Evolutionary conservation across 345 rosid genomes (phyloP), one percentile per base, ranked within the genome.

Genomic region (Laguncularia racemosa): DNA sequence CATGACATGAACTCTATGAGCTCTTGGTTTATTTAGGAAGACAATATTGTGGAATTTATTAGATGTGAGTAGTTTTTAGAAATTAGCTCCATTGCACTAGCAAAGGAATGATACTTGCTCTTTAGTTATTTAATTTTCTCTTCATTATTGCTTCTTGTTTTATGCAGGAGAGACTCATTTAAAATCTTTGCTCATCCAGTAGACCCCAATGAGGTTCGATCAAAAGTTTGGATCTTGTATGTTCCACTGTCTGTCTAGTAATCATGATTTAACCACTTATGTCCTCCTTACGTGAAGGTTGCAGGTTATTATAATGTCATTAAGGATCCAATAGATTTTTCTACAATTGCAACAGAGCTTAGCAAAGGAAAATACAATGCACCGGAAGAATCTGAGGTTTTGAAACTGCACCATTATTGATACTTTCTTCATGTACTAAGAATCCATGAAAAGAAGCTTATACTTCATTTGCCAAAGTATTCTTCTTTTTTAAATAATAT

Each of bases 261-360:
- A 45, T 58, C 48, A 26, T 53, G 52, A 19, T 21, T 57, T n/a
- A 50, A 46, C 46, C 26, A 55, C 51, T 45, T 58, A 43, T 23
- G 16, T 48, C 45, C 66, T 57, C 54, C 64, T 49, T 23, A 23
- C 1, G 5, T 23, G 16, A 61, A 75, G 79, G 75, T 75, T 6
- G 56, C 52, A 57, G 59, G 44, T 51, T 71, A 71, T 47, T 55
- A 57, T 56, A 62, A 63, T 17, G 53, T 67, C 58, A 64, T 75
- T 48, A 55, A 67, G 44, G 62, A 71, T 20, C 79, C 79, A 8
- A 67, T 75, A 75, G 79, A 75, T 65, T 64, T 75, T 33, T 55
- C 67, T 20, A 71, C 70, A 9, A 57, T 75, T 53, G 45, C 58
- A 28, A 55, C 28, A 50, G 70, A 75, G 59, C 72, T 70, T 51